A percentile compares a stretch with the other conserved stretches of the same genome.
These are phyloP conservation scores for Gossypium ekmanianum DNA, from an alignment of 345 rosid genomes.

Conservation along the genomic window DNA sequence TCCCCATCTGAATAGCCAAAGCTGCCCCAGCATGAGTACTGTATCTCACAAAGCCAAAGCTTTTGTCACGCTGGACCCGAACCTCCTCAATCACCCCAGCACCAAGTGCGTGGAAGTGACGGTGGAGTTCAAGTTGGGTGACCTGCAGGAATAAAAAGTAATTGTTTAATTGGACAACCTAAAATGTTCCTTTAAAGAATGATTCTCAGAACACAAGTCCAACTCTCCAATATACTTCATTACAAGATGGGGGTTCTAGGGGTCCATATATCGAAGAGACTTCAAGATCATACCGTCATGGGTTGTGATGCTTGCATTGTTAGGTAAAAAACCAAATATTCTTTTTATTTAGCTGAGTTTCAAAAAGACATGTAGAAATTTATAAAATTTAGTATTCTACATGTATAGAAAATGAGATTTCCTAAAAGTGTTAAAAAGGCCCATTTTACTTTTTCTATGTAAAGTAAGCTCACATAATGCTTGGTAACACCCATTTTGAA, in stretches of 20 bases:
- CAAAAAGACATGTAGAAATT: too few relatives aligned
- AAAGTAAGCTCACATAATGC: constrained; percentile 3
- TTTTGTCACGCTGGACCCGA: constrained; percentile 90
- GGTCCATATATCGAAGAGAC: not conserved
- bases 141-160: constrained; percentile 42
- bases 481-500: not conserved
- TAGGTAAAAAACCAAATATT: not conserved
- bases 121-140: constrained; percentile 83
- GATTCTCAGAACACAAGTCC: not conserved
- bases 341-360: not conserved
- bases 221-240: not conserved
- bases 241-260: not conserved
- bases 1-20: constrained; percentile 88
- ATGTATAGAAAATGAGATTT: not conserved
- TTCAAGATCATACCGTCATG: not conserved
- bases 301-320: not conserved
- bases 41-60: constrained; percentile 94
- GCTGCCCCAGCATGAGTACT: constrained; percentile 85
- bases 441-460: not conserved
- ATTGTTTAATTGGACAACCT: constrained; percentile 3
- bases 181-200: not conserved
- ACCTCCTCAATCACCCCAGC: constrained; percentile 97
- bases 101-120: constrained; percentile 82
- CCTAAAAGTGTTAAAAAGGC: not conserved
- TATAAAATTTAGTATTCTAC: not conserved